Evolutionary conservation across 2,329 filamentous ascomycete species (phyloP).

Genomic region (Podosphaera aphanis): DNA sequence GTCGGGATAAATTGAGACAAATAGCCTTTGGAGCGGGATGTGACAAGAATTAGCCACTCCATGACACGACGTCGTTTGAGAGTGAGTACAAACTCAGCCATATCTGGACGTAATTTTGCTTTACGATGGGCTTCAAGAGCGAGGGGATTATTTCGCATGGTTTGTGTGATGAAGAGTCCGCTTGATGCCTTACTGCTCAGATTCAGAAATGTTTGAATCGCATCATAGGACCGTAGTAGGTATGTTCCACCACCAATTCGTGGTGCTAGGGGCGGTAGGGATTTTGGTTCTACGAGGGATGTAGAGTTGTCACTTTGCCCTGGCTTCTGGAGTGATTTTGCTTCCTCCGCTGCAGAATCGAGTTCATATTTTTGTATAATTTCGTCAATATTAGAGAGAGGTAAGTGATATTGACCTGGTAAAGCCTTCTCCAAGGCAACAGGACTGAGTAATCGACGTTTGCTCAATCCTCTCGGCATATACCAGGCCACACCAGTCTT

Average conservation of each 20-base stretch:
- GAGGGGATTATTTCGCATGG: background rate
- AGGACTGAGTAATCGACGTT: background rate
- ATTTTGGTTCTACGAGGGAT: background rate
- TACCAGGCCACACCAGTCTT: conserved; percentile 29
- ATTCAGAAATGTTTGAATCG: background rate
- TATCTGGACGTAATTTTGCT: conserved; percentile 26
- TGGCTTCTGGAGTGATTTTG: background rate
- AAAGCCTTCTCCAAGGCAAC: background rate
- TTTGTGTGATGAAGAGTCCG: conserved; percentile 1
- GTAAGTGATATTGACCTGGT: background rate
- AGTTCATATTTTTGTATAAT: background rate
- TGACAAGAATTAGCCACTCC: conserved; percentile 22
- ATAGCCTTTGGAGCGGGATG: conserved; percentile 17
- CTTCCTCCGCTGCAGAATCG: background rate
- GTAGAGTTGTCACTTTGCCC: background rate
- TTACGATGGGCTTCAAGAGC: background rate
- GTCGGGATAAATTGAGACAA: conserved; percentile 17
- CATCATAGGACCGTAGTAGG: background rate
- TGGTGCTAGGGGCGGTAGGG: background rate
- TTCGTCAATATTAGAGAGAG: background rate
- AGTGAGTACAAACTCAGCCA: conserved; percentile 28
- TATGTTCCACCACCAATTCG: background rate
- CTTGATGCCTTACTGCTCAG: background rate
- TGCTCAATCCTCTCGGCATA: conserved; percentile 23
- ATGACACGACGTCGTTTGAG: conserved; percentile 25